A percentile compares a stretch with the other conserved stretches of the same genome.
These are phyloP conservation scores for Sclerotiophoma versabilis DNA, from an alignment of 2,329 filamentous ascomycete species.

Conservation along the genomic window DNA sequence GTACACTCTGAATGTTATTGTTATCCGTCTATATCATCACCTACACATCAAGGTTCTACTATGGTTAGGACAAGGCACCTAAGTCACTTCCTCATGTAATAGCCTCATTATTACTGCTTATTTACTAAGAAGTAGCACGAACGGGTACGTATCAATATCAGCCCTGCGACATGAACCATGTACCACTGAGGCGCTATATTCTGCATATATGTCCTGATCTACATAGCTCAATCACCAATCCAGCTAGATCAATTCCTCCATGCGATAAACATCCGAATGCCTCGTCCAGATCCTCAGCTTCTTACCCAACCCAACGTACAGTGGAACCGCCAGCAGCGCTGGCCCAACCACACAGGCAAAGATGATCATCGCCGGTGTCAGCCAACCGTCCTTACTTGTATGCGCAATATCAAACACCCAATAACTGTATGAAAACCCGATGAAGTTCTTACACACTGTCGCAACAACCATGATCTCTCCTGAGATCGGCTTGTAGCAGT, in stretches of 20 bases:
- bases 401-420: constrained; percentile 52
- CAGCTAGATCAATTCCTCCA: constrained; percentile 41
- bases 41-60: too few species aligned
- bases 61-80: too few species aligned
- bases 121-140: too few species aligned
- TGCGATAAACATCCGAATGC: constrained; percentile 40
- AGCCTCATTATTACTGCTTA: too few species aligned
- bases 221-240: too few species aligned
- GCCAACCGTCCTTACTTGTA: constrained; percentile 47
- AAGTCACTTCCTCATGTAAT: too few species aligned
- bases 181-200: too few species aligned
- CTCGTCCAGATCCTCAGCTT: constrained; percentile 49
- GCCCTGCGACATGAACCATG: too few species aligned
- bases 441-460: constrained; percentile 55
- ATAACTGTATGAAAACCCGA: constrained; percentile 53
- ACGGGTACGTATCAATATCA: too few species aligned
- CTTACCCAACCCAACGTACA: constrained; percentile 54
- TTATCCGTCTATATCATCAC: too few species aligned
- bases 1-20: too few species aligned
- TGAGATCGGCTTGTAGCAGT: constrained; percentile 57
- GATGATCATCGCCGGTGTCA: constrained; percentile 54
- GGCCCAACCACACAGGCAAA: constrained; percentile 52
- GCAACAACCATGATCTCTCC: constrained; percentile 57
- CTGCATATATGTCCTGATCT: too few species aligned
- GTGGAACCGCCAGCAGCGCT: constrained; percentile 49